Conservation (phyloP, 257 asterid genomes). For the Vinca minor region DNA sequence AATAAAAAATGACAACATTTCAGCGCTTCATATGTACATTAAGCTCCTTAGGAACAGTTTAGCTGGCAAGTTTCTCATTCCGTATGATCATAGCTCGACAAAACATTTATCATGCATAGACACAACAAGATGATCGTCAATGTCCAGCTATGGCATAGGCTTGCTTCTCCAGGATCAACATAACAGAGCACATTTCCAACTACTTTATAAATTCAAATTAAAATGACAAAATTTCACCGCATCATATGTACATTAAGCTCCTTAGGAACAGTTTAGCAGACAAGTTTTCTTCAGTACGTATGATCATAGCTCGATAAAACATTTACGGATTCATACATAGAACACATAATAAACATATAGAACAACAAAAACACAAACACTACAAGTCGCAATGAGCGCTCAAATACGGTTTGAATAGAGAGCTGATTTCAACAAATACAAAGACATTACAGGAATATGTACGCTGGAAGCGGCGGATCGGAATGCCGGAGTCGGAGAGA, state of each 20-base stretch:
- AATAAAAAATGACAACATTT: neutral
- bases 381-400: slow-evolving; percentile 1
- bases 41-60: neutral
- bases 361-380: neutral
- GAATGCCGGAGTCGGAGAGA: slow-evolving; percentile 28
- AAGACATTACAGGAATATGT: slow-evolving; percentile 29
- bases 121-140: neutral
- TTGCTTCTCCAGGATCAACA: neutral
- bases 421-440: slow-evolving; percentile 1
- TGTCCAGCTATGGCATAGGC: neutral
- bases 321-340: neutral
- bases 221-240: neutral
- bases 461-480: slow-evolving; percentile 31
- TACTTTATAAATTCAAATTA: neutral
- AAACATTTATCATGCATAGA: neutral
- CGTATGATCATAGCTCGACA: neutral
- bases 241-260: neutral
- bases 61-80: too few species aligned
- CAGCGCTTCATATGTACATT: neutral
- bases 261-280: neutral
- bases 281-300: too few species aligned
- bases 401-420: slow-evolving; percentile 20
- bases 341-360: neutral
- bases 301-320: neutral
- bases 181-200: neutral